Evolutionary conservation across 768 basidiomycete species (phyloP).

Genomic region (Kondoa malvinella): DNA sequence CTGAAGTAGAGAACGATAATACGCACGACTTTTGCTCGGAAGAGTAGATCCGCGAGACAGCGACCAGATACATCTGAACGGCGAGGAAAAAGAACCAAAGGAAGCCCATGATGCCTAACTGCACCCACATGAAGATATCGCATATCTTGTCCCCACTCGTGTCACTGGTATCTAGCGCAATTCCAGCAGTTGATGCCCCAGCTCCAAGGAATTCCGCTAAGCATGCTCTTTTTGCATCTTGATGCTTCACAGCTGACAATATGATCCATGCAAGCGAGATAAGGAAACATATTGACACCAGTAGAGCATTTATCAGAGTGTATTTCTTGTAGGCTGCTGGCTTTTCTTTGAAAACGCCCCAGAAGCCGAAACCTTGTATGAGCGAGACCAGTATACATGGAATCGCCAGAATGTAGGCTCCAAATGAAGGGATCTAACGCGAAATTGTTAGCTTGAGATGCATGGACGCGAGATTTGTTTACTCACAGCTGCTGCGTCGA

Average conservation of each 20-base stretch:
- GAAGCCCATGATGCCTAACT: slow-evolving; percentile 75
- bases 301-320: slow-evolving; percentile 46
- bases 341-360: slow-evolving; percentile 49
- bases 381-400: slow-evolving; percentile 59
- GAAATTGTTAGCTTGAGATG: slow-evolving; percentile 43
- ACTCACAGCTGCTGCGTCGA: slow-evolving; percentile 5
- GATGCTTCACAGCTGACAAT: slow-evolving; percentile 60
- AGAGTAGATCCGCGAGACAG: slow-evolving; percentile 11
- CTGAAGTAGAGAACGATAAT: background rate
- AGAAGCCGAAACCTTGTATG: slow-evolving; percentile 64
- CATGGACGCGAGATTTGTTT: background rate
- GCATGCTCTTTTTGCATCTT: slow-evolving; percentile 42
- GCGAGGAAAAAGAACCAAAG: slow-evolving; percentile 55
- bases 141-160: slow-evolving; percentile 44
- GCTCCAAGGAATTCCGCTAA: slow-evolving; percentile 7
- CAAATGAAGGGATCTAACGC: slow-evolving; percentile 64
- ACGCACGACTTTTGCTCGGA: slow-evolving; percentile 14
- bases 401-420: slow-evolving; percentile 54
- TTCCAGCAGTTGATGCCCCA: slow-evolving; percentile 6
- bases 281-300: slow-evolving; percentile 44
- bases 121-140: slow-evolving; percentile 78
- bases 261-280: slow-evolving; percentile 65
- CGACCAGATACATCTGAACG: slow-evolving; percentile 14
- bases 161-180: slow-evolving; percentile 24
- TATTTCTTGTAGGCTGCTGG: slow-evolving; percentile 25